Conservation (phyloP, 2,329 filamentous ascomycete genomes). For the Colletotrichum plurivorum region DNA sequence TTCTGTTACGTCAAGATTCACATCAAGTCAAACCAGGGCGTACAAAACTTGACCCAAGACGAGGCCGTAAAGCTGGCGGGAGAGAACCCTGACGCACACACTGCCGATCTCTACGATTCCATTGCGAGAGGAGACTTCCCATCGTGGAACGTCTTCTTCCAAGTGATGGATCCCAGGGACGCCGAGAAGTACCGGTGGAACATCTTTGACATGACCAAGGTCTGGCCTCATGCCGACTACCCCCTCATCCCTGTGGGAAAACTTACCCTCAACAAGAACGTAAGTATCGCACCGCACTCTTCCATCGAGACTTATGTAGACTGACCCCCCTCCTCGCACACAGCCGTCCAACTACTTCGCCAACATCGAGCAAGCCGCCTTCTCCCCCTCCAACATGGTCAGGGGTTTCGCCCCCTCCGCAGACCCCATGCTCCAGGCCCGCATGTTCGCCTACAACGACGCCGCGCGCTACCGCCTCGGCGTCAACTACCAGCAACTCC, state of each 20-base stretch:
- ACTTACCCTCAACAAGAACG: conserved; percentile 65
- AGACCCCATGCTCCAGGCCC: conserved; percentile 66
- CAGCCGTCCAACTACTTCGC: conserved; percentile 66
- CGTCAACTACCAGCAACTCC: conserved; percentile 71
- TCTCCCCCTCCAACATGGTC: conserved; percentile 65
- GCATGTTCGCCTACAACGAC: conserved; percentile 69
- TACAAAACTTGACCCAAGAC: conserved; percentile 53
- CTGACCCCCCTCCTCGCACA: background rate
- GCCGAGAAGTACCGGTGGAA: conserved; percentile 61
- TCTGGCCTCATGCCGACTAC: conserved; percentile 64
- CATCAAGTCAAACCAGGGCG: conserved; percentile 59
- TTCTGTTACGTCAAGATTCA: conserved; percentile 61
- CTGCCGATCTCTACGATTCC: conserved; percentile 61
- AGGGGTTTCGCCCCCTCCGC: conserved; percentile 64
- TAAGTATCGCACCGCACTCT: conserved; percentile 39
- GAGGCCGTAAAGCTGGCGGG: conserved; percentile 51
- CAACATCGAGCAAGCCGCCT: conserved; percentile 66
- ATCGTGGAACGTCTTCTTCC: conserved; percentile 64
- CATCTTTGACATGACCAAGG: conserved; percentile 69
- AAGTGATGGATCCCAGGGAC: conserved; percentile 64
- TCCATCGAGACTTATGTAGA: background rate
- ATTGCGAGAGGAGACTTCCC: conserved; percentile 59
- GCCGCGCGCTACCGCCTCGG: conserved; percentile 70
- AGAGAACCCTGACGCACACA: conserved; percentile 64
- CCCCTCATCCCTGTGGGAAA: conserved; percentile 63